These are phyloP conservation scores for Penicillium thymicola DNA, from an alignment of 2,329 filamentous ascomycete species.

Conservation along the genomic window DNA sequence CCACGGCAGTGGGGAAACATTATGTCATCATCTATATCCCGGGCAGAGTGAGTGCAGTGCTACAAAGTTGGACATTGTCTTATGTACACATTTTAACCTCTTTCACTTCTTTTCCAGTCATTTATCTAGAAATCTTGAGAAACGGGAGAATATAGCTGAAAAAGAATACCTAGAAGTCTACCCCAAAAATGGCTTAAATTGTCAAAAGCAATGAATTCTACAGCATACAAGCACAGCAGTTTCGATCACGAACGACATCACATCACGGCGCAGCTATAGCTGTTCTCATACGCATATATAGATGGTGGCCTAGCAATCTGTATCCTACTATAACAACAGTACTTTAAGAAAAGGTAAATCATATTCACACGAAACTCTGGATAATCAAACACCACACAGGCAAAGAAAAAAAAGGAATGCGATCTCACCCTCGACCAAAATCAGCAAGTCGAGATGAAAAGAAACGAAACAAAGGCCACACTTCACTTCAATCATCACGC, in stretches of 20 bases:
- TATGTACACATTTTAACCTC: too few species aligned
- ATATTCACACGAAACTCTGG: constrained; percentile 23
- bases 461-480: not conserved
- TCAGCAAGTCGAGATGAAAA: not conserved
- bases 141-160: too few species aligned
- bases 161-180: too few species aligned
- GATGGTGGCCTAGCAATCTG: not conserved
- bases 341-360: constrained; percentile 8
- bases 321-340: not conserved
- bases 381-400: constrained; percentile 15
- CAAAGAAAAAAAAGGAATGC: not conserved
- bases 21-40: constrained; percentile 4
- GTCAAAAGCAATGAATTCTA: not conserved
- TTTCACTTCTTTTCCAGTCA: too few species aligned
- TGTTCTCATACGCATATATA: not conserved
- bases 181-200: not conserved
- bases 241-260: not conserved
- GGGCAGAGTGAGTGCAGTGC: too few species aligned
- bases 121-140: too few species aligned
- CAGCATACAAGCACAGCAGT: not conserved
- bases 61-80: too few species aligned
- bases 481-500: not conserved
- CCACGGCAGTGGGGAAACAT: constrained; percentile 5
- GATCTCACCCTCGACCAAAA: not conserved
- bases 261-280: not conserved